Base-by-base conservation (phyloP, 2,329 filamentous ascomycete genomes). In the Ceratocystis cubensis region DNA sequence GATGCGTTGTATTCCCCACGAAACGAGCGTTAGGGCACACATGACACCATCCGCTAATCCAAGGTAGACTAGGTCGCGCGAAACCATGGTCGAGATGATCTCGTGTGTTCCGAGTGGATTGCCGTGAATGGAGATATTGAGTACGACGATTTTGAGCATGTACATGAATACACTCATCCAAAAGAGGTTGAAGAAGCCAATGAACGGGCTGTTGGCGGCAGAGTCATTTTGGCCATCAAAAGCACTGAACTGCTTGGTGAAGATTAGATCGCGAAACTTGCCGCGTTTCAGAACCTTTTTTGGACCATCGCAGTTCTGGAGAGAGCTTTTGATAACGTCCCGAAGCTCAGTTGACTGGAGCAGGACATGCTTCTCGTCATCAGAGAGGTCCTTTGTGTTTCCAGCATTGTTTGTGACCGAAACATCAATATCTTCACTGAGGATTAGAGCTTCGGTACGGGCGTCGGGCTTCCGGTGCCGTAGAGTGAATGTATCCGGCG, bases 171-270 rank as follows among this genome's bases (percentile, higher is more conserved):
- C 84, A 7, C 81, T 80, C 61, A 91, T 81, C 88, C 89, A 92
- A 74, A 91, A 91, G 0, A 93, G 77, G 0, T 86, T 88, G 72
- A 89, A 91, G 76, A 92, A 92, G 37, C 89, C 89, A 72, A 88
- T 84, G 71, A 91, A 92, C 0, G 86, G 85, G 53, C 85, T 89
- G 61, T 86, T 84, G 2, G 82, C 80, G 1, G 83, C 82, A 0
- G 77, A 76, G 4, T 81, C 79, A 71, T 91, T 91, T 70, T 88
- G 84, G 10, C 86, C 80, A 74, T 92, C 88, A 73, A 92, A 91
- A 0, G 86, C 81, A 5, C 87, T 88, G 71, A 90, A 88, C 69
- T 87, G 85, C 28, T 83, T 79, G 0, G 87, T 90, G 72, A 91
- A 92, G 64, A 89, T 82, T 57, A 89, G 76, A 65, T 79, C 77